Evolutionary conservation across 805 yeast genomes (phyloP), one percentile per base, ranked within the genome.

Genomic region (Cyberlindnera bimundalis): DNA sequence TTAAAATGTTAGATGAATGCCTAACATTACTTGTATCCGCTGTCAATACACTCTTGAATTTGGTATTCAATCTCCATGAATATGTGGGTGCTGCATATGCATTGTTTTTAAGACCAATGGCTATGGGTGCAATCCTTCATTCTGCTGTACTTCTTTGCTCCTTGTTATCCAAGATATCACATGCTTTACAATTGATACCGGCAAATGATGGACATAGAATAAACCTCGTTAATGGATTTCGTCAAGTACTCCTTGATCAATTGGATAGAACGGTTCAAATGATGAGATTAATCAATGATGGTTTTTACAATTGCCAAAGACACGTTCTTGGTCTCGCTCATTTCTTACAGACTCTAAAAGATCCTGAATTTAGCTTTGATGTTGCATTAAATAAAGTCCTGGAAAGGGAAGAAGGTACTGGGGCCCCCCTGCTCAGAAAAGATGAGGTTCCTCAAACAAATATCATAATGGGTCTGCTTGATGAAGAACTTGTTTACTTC

Each of bases 41-140:
- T 13, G 26, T 61, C 2, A 65, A 68, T 12, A 51, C 59, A 5
- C 52, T 58, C 27, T 41, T 55, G 40, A 59, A 62, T 19, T 40
- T 72, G 20, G 48, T 67, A 12, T 47, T 46, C 20, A 60, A 64
- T 31, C 57, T 63, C 40, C 46, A 52, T 1, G 33, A 43, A 2
- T 65, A 66, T 47, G 71, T 74, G 1, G 48, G 53, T 2, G 4
- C 32, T 10, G 66, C 68, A 0, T 65, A 70, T 2, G 73, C 67
- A 32, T 58, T 64, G 32, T 52, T 67, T 9, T 38, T 76, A 20
- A 73, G 66, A 39, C 77, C 79, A 13, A 15, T 37, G 13, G 46
- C 47, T 0, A 29, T 33, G 9, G 21, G 17, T 19, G 37, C 49
- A 1, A 19, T 45, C 2, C 19, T 37, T 2, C 52, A 37, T 26